Conservation (phyloP, 75 land plant species). For the Cupressus sempervirens region DNA sequence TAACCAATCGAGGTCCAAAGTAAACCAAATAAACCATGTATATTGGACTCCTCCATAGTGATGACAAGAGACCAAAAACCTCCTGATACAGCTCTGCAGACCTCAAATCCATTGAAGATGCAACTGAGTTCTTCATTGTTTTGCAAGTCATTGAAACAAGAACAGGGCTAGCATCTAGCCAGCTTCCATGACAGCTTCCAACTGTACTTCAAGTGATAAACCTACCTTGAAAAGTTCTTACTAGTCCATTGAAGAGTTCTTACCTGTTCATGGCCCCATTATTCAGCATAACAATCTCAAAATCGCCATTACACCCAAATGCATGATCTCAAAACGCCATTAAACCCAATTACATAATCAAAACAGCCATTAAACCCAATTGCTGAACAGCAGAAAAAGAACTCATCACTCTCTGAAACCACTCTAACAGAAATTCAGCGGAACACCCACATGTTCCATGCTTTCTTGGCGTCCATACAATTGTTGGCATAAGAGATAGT, state of each 20-base stretch:
- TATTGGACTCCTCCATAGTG: neutral
- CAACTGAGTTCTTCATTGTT: neutral
- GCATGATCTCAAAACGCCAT: neutral
- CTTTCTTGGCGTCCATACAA: neutral
- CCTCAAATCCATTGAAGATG: neutral
- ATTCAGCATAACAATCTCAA: neutral
- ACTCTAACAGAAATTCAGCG: neutral
- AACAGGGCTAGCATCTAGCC: neutral
- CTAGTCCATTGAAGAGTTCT: neutral
- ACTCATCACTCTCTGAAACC: neutral
- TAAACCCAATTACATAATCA: neutral
- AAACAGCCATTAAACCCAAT: neutral
- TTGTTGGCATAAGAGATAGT: neutral
- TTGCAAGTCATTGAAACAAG: neutral
- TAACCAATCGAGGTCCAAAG: neutral
- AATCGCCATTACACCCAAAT: too few relatives aligned
- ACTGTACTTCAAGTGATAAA: neutral
- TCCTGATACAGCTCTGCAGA: neutral
- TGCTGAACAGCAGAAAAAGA: neutral
- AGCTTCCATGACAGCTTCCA: neutral
- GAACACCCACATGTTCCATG: neutral
- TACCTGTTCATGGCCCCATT: neutral
- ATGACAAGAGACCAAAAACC: neutral
- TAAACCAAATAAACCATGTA: constrained; percentile 8
- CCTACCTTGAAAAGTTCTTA: neutral